Percentiles rank a stretch among this genome's conserved stretches.
Evolutionary conservation across 108 stramenopile genomes (phyloP).

Genomic region (Nitzschia sp.): DNA sequence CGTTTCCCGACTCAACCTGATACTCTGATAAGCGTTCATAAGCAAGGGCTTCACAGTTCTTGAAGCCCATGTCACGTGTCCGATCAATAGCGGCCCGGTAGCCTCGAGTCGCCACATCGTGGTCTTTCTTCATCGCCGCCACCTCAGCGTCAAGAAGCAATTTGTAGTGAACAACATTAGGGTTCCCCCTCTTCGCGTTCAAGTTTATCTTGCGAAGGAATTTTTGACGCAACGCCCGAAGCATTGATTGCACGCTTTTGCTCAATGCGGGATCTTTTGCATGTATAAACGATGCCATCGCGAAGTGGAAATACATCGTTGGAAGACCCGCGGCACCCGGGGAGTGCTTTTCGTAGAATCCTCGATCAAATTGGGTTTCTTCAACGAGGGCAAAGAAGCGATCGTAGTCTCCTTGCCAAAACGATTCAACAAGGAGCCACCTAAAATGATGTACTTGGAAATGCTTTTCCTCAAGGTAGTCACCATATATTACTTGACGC

Average conservation of each 20-base stretch:
- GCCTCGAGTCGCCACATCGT: background rate
- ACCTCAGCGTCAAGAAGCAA: background rate
- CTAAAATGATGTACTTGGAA: background rate
- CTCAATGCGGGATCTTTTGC: background rate
- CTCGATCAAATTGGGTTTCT: background rate
- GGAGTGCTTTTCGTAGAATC: background rate
- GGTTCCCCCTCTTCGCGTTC: constrained; percentile 1
- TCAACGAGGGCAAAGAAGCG: background rate
- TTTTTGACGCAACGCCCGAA: background rate
- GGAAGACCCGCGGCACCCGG: background rate
- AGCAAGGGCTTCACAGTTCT: background rate
- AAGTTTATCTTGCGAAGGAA: background rate
- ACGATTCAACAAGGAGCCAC: background rate
- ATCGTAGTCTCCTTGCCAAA: background rate
- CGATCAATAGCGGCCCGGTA: background rate
- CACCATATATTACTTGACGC: background rate
- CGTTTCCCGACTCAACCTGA: background rate
- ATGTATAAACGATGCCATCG: background rate
- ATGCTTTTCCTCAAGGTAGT: background rate
- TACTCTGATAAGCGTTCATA: background rate
- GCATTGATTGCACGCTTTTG: background rate
- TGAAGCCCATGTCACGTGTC: background rate
- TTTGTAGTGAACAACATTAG: constrained; percentile 1
- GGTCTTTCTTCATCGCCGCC: background rate
- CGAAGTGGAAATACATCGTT: background rate